Evolutionary conservation across 345 rosid species (phyloP).

Genomic region (Sonneratia caseolaris): DNA sequence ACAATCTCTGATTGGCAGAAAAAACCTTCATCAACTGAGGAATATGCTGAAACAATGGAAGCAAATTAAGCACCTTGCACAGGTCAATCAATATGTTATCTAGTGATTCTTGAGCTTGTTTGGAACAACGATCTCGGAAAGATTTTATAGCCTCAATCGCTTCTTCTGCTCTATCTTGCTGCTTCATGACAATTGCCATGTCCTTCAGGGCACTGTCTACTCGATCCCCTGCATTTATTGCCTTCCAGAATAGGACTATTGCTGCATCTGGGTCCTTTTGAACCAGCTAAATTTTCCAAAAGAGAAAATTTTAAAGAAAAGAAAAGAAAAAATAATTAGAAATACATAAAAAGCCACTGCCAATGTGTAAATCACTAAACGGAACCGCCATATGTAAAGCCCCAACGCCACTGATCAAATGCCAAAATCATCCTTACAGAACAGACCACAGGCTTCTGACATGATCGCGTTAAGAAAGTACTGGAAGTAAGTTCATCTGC

Average conservation of each 20-base stretch:
- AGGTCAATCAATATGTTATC: conserved; percentile 92
- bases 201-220: conserved; percentile 92
- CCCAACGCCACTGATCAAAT: too few relatives aligned
- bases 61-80: conserved; percentile 51
- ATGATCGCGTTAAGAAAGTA: not conserved
- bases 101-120: conserved; percentile 81
- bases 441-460: too few relatives aligned
- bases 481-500: too few relatives aligned
- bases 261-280: conserved; percentile 69
- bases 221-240: conserved; percentile 72
- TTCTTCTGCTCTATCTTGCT: conserved; percentile 69
- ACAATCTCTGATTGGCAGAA: not conserved
- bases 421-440: too few relatives aligned
- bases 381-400: too few relatives aligned
- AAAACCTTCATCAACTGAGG: not conserved
- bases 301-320: too few relatives aligned
- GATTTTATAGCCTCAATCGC: conserved; percentile 71
- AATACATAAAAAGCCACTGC: not conserved
- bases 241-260: conserved; percentile 69
- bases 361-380: not conserved
- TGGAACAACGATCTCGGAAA: conserved; percentile 66
- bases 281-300: conserved; percentile 30
- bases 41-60: not conserved
- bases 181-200: conserved; percentile 85
- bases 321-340: not conserved